phyloP scores from a whole-genome alignment of 768 basidiomycete species.

The Exidia glandulosa region DNA sequence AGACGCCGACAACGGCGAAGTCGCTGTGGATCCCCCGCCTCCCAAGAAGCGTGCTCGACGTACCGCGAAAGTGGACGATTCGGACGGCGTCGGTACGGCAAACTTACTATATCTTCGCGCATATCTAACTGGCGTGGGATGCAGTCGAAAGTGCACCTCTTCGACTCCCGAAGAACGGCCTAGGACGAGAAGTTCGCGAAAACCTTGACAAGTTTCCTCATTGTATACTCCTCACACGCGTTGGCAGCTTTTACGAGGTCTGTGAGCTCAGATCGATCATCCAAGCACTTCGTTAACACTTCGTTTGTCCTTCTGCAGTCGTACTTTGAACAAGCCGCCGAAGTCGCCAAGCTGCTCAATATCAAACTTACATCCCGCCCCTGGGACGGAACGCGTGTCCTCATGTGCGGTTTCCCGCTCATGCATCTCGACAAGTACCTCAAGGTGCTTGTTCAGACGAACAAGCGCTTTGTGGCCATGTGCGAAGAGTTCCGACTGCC shows the following conservation, averaged over 20 bases:
- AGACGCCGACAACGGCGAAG: neutral
- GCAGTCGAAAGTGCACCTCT: neutral
- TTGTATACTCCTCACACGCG: slow-evolving; percentile 81
- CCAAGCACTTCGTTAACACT: slow-evolving; percentile 6
- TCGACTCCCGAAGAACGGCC: slow-evolving; percentile 6
- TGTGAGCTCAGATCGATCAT: neutral
- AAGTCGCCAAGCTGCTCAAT: slow-evolving; percentile 63
- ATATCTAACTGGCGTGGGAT: neutral
- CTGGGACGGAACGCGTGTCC: slow-evolving; percentile 57
- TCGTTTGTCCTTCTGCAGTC: slow-evolving; percentile 39
- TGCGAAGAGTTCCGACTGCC: slow-evolving; percentile 79
- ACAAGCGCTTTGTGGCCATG: slow-evolving; percentile 79
- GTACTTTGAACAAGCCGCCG: slow-evolving; percentile 83
- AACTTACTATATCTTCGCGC: too few relatives aligned
- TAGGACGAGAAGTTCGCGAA: slow-evolving; percentile 58
- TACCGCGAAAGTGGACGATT: too few relatives aligned
- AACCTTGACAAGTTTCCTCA: slow-evolving; percentile 75
- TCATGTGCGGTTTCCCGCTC: slow-evolving; percentile 89
- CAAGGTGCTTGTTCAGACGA: slow-evolving; percentile 72
- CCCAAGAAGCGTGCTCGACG: too few relatives aligned
- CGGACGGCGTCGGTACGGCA: too few relatives aligned
- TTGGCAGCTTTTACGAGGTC: slow-evolving; percentile 95
- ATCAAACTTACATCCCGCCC: slow-evolving; percentile 74
- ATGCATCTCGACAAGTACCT: slow-evolving; percentile 77
- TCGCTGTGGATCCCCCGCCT: neutral